A percentile compares a stretch with the other conserved stretches of the same genome.
phyloP scores from a whole-genome alignment of 1,284 basidiomycete genomes.

The Rhodotorula sp. region DNA sequence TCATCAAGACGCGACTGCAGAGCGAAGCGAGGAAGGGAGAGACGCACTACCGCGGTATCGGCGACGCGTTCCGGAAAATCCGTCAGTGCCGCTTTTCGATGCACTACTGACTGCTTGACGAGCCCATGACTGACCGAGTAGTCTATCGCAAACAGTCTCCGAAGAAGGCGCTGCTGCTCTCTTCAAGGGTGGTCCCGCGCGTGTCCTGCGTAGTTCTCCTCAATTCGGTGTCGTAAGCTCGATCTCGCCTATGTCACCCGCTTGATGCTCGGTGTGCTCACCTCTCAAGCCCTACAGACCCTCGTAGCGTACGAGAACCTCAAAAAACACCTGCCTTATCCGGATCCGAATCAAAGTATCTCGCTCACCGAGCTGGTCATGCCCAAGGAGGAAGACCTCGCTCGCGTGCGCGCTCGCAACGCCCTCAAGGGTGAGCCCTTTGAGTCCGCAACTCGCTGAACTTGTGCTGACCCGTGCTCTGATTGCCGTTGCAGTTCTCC shows the following conservation, averaged over 20 bases:
- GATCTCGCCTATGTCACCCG: conserved; percentile 41
- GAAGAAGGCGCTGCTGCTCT: conserved; percentile 86
- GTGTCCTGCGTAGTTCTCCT: conserved; percentile 70
- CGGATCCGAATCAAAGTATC: conserved; percentile 25
- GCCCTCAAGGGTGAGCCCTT: conserved; percentile 60
- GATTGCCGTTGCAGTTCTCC: conserved; percentile 13
- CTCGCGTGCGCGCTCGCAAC: conserved; percentile 82
- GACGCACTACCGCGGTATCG: conserved; percentile 85
- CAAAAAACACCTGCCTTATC: conserved; percentile 63
- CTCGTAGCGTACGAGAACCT: conserved; percentile 82
- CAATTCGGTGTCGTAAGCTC: conserved; percentile 44
- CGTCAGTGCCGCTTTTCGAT: conserved; percentile 54
- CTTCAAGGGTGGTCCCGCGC: conserved; percentile 93
- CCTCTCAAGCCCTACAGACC: conserved; percentile 74
- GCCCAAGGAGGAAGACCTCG: conserved; percentile 71
- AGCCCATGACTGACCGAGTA: not conserved
- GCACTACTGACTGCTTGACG: not conserved
- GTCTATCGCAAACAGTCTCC: conserved; percentile 31
- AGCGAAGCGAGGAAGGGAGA: conserved; percentile 92
- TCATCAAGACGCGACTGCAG: conserved; percentile 97
- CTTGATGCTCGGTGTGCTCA: not conserved
- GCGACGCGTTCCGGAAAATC: conserved; percentile 87
- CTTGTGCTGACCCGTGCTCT: not conserved
- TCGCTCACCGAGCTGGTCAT: conserved; percentile 63
- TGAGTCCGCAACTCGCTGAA: not conserved